phyloP scores from a whole-genome alignment of 202 grass and related monocot species.

The Hordeum pubiflorum region DNA sequence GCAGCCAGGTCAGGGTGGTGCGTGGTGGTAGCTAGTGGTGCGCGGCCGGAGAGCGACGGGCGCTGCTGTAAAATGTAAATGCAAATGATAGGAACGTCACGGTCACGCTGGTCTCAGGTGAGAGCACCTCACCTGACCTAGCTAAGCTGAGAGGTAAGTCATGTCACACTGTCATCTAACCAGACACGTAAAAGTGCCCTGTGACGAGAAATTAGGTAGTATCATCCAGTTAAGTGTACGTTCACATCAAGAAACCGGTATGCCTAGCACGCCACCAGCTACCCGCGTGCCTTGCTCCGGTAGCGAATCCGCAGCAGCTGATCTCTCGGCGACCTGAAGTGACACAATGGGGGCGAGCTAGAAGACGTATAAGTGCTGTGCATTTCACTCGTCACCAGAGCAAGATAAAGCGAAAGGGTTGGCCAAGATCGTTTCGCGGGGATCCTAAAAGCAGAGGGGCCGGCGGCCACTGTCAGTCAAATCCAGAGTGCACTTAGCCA shows the following conservation, averaged over 20 bases:
- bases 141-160: neutral
- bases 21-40: slow-evolving; percentile 1
- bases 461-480: neutral
- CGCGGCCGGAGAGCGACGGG: slow-evolving; percentile 25
- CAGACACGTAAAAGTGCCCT: slow-evolving; percentile 23
- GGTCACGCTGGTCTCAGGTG: slow-evolving; percentile 14
- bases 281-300: neutral
- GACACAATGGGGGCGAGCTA: slow-evolving; percentile 1
- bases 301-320: neutral
- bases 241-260: slow-evolving; percentile 49
- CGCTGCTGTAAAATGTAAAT: neutral
- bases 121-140: neutral
- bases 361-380: slow-evolving; percentile 4
- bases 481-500: slow-evolving; percentile 32
- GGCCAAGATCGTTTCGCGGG: neutral
- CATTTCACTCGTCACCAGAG: slow-evolving; percentile 2
- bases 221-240: slow-evolving; percentile 22
- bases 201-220: slow-evolving; percentile 35
- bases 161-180: neutral
- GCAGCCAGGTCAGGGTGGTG: neutral
- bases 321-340: slow-evolving; percentile 5
- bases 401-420: neutral
- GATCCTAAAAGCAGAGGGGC: neutral
- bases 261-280: slow-evolving; percentile 9
- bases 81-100: slow-evolving; percentile 28